Evolutionary conservation across 2,329 filamentous ascomycete genomes (phyloP), one percentile per base, ranked within the genome.

Genomic region (Colletotrichum trifolii): DNA sequence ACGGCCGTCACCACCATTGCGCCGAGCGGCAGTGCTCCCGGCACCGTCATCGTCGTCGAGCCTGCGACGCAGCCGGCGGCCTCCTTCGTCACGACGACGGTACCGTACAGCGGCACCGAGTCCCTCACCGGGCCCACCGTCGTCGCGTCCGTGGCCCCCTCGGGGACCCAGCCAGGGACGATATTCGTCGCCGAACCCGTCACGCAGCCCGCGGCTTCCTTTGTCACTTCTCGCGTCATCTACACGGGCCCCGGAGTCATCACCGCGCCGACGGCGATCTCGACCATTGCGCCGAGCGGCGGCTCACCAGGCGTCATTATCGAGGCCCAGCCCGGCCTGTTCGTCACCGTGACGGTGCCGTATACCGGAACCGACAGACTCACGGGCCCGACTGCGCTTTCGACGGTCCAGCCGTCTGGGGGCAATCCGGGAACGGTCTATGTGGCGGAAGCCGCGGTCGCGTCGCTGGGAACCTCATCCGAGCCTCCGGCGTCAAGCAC

Each of bases 281-380:
- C 46, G 4, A 68, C 60, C 12, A 49, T 67, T 8, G 25, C 38
- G 2, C 54, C 55, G 1, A 55, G 48, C 33, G 65, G 64, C 1
- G 65, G 54, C 5, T 50, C 33, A 3, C 47, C 47, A 6, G 64
- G 65, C 3, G 66, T 65, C 4, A 12, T 63, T 6, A 43, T 68
- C 8, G 56, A 66, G 5, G 47, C 52, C 8, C 55, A 43, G 25
- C 55, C 25, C 6, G 55, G 25, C 3, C n/a, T 25, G 2, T 58
- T 49, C 10, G 55, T 58, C 10, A 58, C 46, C 2, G 43, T 46
- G 39, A 58, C 55, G 6, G n/a, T 58, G 2, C 46, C 33, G 1
- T 58, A 49, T 13, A 17, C 45, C 13, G 55, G 55, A 8, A 50
- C 55, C 17, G 55, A 43, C 7, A 8, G 11, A 7, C 33, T 42